Percentiles rank a stretch among this genome's conserved stretches.
These are phyloP conservation scores for Fremontodendron californicum DNA, from an alignment of 345 rosid genomes.

Conservation along the genomic window DNA sequence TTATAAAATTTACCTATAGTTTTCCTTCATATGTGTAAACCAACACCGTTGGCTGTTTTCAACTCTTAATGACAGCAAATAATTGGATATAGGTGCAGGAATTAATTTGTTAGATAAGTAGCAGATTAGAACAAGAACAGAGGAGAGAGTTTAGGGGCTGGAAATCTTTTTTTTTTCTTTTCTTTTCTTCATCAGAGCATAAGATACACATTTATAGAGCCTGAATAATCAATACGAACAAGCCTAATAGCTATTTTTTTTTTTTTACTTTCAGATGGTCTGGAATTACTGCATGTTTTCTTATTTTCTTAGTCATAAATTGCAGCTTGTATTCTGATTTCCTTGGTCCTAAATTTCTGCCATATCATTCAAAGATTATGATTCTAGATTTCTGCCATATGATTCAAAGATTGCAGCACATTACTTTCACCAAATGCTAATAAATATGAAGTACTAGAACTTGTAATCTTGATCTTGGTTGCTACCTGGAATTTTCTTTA, in stretches of 20 bases:
- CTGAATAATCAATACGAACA: not conserved
- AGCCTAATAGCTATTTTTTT: too few species aligned
- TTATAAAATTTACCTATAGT: not conserved
- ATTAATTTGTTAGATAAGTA: not conserved
- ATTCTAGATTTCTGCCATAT: too few species aligned
- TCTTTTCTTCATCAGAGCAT: not conserved
- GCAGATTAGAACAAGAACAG: not conserved
- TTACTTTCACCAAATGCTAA: not conserved
- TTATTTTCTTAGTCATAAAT: too few species aligned
- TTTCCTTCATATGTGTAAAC: not conserved
- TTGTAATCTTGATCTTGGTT: not conserved
- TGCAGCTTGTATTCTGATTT: too few species aligned
- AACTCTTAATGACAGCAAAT: too few species aligned
- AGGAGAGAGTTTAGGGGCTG: not conserved
- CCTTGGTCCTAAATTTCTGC: not conserved
- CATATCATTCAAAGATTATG: too few species aligned
- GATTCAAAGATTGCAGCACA: not conserved
- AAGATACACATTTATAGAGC: not conserved
- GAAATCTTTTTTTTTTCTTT: too few species aligned
- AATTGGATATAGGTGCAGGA: too few species aligned
- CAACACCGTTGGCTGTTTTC: not conserved
- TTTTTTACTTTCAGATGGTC: too few species aligned
- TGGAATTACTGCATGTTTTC: too few species aligned
- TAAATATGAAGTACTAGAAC: not conserved
- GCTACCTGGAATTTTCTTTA: constrained; percentile 10